phyloP scores from a whole-genome alignment of 2,329 filamentous ascomycete species.

The Gliomastix tumulicola region DNA sequence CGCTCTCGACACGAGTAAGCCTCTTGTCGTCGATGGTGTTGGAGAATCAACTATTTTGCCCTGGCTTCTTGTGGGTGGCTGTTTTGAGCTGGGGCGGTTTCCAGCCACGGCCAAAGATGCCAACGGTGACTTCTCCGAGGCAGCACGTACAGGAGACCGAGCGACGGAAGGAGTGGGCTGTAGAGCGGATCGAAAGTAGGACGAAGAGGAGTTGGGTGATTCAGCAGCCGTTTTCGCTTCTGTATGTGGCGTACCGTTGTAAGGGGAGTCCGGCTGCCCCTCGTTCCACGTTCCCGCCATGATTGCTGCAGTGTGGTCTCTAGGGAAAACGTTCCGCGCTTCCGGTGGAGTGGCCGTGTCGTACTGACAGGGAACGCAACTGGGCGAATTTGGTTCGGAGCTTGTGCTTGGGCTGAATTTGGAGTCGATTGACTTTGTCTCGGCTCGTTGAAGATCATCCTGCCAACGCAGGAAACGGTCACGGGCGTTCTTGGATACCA shows the following conservation, averaged over 20 bases:
- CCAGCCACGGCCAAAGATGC: too few relatives aligned
- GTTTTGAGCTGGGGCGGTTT: too few relatives aligned
- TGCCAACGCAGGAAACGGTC: slow-evolving; percentile 77
- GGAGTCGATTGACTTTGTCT: slow-evolving; percentile 30
- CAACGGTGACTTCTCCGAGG: too few relatives aligned
- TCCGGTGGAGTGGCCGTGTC: too few relatives aligned
- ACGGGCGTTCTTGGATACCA: slow-evolving; percentile 73
- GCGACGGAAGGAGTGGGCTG: too few relatives aligned
- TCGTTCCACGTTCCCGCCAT: slow-evolving; percentile 55
- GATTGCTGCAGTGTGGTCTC: slow-evolving; percentile 48
- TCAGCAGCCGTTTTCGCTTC: background rate
- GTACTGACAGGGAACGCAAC: slow-evolving; percentile 10
- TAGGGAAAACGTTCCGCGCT: slow-evolving; percentile 10
- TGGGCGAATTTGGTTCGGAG: background rate
- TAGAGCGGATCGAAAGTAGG: too few relatives aligned
- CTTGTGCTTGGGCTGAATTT: slow-evolving; percentile 8
- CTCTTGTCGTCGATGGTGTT: too few relatives aligned
- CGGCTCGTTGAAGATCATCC: slow-evolving; percentile 61
- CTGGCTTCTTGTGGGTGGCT: too few relatives aligned
- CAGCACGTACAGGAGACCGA: too few relatives aligned
- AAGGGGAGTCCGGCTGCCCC: slow-evolving; percentile 53
- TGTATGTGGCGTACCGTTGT: slow-evolving; percentile 14
- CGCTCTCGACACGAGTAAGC: too few relatives aligned
- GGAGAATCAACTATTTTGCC: too few relatives aligned
- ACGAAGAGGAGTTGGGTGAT: too few relatives aligned